Conservation (phyloP, 2,329 filamentous ascomycete species). For the Hymenotorrendiella dingleyae region DNA sequence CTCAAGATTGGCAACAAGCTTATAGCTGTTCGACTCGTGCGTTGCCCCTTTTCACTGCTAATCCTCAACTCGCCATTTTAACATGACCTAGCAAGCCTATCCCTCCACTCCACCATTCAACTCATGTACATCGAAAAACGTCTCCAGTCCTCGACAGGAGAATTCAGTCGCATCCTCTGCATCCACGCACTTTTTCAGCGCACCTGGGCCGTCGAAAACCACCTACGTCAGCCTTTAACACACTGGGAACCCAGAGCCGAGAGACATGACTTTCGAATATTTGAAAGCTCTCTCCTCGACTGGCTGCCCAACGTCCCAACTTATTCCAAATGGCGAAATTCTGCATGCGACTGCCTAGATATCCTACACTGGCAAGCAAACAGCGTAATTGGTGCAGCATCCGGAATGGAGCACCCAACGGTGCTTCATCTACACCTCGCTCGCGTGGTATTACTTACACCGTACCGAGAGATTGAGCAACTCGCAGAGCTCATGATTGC, state of each 20-base stretch:
- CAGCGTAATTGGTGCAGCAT: conserved; percentile 33
- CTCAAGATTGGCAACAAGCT: conserved; percentile 29
- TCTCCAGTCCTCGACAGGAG: conserved; percentile 37
- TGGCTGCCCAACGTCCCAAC: conserved; percentile 43
- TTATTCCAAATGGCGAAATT: conserved; percentile 42
- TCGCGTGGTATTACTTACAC: conserved; percentile 36
- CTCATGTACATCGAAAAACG: conserved; percentile 44
- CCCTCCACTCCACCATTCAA: conserved; percentile 38
- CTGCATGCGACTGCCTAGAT: conserved; percentile 37
- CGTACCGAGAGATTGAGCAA: conserved; percentile 24
- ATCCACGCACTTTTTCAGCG: conserved; percentile 45
- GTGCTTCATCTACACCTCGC: conserved; percentile 38
- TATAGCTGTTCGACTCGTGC: conserved; percentile 16
- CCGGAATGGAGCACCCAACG: conserved; percentile 38
- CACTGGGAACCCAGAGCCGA: conserved; percentile 39
- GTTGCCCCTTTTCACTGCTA: too few relatives aligned
- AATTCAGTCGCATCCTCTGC: conserved; percentile 43
- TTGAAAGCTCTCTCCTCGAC: conserved; percentile 32
- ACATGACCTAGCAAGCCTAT: conserved; percentile 26
- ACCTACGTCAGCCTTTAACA: conserved; percentile 39
- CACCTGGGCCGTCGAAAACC: conserved; percentile 42
- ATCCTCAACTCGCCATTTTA: too few relatives aligned
- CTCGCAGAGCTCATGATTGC: conserved; percentile 12
- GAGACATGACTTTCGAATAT: conserved; percentile 30
- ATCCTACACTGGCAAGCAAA: conserved; percentile 40